Percentiles rank a stretch among this genome's conserved stretches.
phyloP scores from a whole-genome alignment of 164 flowering plant genomes.

The Dillenia suffruticosa region DNA sequence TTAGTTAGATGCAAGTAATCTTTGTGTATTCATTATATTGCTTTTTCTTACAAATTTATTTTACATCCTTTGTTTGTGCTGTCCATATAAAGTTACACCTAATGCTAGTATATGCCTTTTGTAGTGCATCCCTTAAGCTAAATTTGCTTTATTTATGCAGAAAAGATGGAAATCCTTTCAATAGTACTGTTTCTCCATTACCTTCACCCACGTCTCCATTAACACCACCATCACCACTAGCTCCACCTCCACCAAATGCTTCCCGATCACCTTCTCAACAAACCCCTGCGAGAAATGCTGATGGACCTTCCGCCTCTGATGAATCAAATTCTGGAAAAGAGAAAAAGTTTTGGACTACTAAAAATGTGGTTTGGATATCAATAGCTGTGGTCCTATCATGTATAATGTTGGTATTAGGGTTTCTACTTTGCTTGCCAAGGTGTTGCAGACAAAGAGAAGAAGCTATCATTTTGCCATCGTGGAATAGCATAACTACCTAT shows the following conservation, averaged over 20 bases:
- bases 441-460: conserved; percentile 29
- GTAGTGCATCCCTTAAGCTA: background rate
- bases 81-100: no score
- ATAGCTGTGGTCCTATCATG: conserved; percentile 37
- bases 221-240: conserved; percentile 21
- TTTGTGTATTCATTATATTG: no score
- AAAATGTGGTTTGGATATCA: conserved; percentile 45
- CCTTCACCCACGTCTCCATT: conserved; percentile 33
- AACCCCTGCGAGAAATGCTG: conserved; percentile 33
- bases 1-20: no score
- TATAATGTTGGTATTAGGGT: conserved; percentile 33
- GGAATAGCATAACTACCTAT: conserved; percentile 40
- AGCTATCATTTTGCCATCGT: conserved; percentile 21
- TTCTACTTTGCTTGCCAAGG: conserved; percentile 36
- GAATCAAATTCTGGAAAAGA: conserved; percentile 26
- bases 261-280: conserved; percentile 15
- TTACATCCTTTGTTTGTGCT: no score
- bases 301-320: conserved; percentile 39
- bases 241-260: conserved; percentile 16
- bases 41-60: no score
- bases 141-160: conserved; percentile 42
- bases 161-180: conserved; percentile 79
- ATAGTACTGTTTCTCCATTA: conserved; percentile 38
- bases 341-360: conserved; percentile 26
- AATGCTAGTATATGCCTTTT: no score